A percentile compares a stretch with the other conserved stretches of the same genome.
phyloP scores from a whole-genome alignment of 2,329 filamentous ascomycete species.

The Saccharata proteae region DNA sequence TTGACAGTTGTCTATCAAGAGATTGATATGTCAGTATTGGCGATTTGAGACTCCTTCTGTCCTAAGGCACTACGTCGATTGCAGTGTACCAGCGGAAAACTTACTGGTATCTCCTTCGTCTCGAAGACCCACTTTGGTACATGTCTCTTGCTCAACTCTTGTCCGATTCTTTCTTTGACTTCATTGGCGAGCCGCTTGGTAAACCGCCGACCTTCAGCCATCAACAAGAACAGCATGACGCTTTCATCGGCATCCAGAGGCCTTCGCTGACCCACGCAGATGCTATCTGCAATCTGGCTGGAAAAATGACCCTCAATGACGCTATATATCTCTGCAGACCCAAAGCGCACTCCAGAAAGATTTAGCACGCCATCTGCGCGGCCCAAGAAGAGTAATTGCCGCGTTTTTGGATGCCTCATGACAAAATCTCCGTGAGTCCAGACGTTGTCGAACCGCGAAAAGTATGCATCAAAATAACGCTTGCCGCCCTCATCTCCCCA shows the following conservation, averaged over 20 bases:
- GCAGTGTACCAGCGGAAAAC: constrained; percentile 21
- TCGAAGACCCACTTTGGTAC: constrained; percentile 70
- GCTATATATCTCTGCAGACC: constrained; percentile 67
- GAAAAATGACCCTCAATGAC: constrained; percentile 58
- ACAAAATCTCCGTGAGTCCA: constrained; percentile 83
- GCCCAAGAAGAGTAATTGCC: constrained; percentile 54
- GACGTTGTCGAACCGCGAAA: constrained; percentile 41
- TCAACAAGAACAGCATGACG: constrained; percentile 48
- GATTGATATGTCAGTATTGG: constrained; percentile 1
- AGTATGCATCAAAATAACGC: constrained; percentile 35
- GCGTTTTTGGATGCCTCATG: constrained; percentile 54
- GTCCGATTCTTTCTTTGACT: constrained; percentile 53
- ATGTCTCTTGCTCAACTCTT: constrained; percentile 58
- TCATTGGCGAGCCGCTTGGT: constrained; percentile 41
- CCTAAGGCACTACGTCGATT: neutral
- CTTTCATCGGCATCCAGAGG: constrained; percentile 46
- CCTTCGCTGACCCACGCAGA: constrained; percentile 68
- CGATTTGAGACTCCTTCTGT: neutral
- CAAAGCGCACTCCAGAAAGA: constrained; percentile 66
- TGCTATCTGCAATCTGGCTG: constrained; percentile 51
- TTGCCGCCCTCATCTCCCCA: constrained; percentile 31
- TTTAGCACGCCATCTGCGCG: constrained; percentile 70
- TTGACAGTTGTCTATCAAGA: constrained; percentile 68
- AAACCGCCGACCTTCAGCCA: constrained; percentile 47
- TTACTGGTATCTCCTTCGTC: constrained; percentile 67